Conservation (phyloP, 768 basidiomycete species). For the Sporobolomyces phaffii region DNA sequence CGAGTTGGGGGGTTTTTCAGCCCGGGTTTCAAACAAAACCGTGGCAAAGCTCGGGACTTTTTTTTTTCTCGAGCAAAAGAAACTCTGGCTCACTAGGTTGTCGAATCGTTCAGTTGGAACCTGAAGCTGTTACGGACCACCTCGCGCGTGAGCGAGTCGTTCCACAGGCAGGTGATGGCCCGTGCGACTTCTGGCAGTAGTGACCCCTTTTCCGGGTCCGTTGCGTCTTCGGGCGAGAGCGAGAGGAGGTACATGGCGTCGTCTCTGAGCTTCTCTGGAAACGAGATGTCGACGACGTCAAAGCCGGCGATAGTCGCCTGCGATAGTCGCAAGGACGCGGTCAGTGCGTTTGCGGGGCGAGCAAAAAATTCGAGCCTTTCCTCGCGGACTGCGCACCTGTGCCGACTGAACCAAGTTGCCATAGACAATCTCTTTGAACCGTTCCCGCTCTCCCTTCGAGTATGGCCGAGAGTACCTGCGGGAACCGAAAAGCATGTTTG, state of each 20-base stretch:
- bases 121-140: neutral
- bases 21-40: too few species aligned
- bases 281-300: neutral
- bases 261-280: neutral
- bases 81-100: slow-evolving; percentile 21
- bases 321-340: neutral
- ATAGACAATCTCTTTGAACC: neutral
- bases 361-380: too few species aligned
- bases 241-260: neutral
- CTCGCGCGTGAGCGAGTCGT: neutral
- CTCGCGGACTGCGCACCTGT: neutral
- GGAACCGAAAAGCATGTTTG: neutral
- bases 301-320: neutral
- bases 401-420: neutral
- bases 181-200: neutral
- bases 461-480: slow-evolving; percentile 43
- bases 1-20: too few species aligned
- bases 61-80: too few species aligned
- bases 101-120: slow-evolving; percentile 50
- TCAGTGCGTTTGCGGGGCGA: neutral
- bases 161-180: neutral
- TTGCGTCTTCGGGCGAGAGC: neutral
- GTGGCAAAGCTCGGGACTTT: too few species aligned
- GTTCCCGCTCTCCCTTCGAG: neutral
- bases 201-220: neutral